Base-by-base conservation (phyloP, 164 flowering plant species). In the Vitis rotundifolia region DNA sequence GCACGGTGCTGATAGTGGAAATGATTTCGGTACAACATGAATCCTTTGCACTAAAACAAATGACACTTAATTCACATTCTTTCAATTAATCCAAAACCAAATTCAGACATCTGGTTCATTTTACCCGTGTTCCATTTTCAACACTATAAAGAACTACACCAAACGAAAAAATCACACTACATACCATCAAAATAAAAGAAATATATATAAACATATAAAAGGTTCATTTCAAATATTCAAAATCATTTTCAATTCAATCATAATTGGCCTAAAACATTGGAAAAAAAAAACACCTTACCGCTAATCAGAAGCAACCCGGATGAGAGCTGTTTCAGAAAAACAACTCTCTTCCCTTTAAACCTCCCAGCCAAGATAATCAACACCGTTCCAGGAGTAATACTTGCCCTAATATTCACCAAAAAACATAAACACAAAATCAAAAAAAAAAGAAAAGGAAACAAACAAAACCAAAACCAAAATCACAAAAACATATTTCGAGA, bases 321-420 rank as follows among this genome's bases (percentile, higher is more conserved):
- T 8, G 88, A 18, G 50, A 91, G 89, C 64, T 88, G 93, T 68
- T 89, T 89, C 69, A 91, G 76, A 58, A 91, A 91, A n/a, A 91
- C 93, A 76, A 88, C 96, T 73, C 93, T 81, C 78, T 87, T 91
- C n/a, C 97, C 97, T 88, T 77, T 89, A 54, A 91, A 89, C 76
- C 92, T 84, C 44, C 97, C 93, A 16, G 93, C 86, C 70, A 83
- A 67, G 5, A 83, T 11, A 50, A 83, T 81, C 78, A 82, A 77
- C 71, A 85, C 86, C 0, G 86, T 85, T 49, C 88, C 88, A 1
- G 85, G 88, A 0, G 88, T 82, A 73, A 84, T 77, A 48, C 84
- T 81, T 8, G 76, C 78, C 79, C 88, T 82, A 50, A 3, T 37
- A 37, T 37, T 37, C 44, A 37, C 44, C 44, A 37, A 37, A 3